These are phyloP conservation scores for Cytospora piceicola DNA, from an alignment of 2,329 filamentous ascomycete species.

Conservation along the genomic window DNA sequence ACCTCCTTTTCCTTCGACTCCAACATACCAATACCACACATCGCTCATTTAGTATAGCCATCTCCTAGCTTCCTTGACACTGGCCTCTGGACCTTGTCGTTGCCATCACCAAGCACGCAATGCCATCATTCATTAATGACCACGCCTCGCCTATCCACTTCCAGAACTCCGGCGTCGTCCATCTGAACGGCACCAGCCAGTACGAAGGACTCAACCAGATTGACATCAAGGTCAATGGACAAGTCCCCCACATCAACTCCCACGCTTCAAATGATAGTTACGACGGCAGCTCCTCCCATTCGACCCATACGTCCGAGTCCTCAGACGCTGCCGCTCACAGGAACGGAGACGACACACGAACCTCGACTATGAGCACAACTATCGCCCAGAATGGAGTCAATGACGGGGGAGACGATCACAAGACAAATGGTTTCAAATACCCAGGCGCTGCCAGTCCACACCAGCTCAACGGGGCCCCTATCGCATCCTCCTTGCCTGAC, in stretches of 20 bases:
- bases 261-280: slow-evolving; percentile 56
- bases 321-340: slow-evolving; percentile 51
- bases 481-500: slow-evolving; percentile 36
- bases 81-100: background rate
- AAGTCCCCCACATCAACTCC: slow-evolving; percentile 43
- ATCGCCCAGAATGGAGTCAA: slow-evolving; percentile 61
- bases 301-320: slow-evolving; percentile 55
- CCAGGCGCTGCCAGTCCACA: slow-evolving; percentile 33
- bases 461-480: slow-evolving; percentile 34
- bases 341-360: slow-evolving; percentile 47
- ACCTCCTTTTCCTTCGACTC: slow-evolving; percentile 8
- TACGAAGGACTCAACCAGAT: slow-evolving; percentile 35
- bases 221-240: slow-evolving; percentile 41
- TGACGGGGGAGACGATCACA: slow-evolving; percentile 36
- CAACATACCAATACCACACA: slow-evolving; percentile 12
- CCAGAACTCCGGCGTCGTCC: slow-evolving; percentile 48
- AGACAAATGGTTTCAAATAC: slow-evolving; percentile 42
- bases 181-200: slow-evolving; percentile 47
- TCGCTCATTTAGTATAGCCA: slow-evolving; percentile 27
- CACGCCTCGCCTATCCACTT: slow-evolving; percentile 48
- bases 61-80: slow-evolving; percentile 14
- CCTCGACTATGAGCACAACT: slow-evolving; percentile 51
- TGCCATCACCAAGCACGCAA: slow-evolving; percentile 34
- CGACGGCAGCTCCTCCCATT: slow-evolving; percentile 58
- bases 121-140: slow-evolving; percentile 60